phyloP scores from a whole-genome alignment of 176 grass and related monocot genomes.

The Ensete glaucum region DNA sequence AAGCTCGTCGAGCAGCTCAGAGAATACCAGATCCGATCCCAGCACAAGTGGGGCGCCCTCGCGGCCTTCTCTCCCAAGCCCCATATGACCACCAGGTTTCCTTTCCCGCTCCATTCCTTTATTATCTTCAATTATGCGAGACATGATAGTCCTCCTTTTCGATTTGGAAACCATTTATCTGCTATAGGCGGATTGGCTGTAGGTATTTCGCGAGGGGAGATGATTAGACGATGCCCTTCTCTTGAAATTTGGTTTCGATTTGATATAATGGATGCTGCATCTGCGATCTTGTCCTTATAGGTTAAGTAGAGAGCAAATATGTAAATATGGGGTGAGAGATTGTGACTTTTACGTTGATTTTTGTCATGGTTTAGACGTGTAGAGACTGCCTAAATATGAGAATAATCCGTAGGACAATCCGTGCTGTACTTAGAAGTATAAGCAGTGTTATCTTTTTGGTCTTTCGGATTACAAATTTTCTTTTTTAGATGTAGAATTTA shows the following conservation, averaged over 20 bases:
- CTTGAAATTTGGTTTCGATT: neutral
- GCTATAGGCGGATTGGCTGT: neutral
- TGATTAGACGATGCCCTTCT: neutral
- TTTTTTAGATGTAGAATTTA: too few relatives aligned
- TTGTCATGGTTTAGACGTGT: too few relatives aligned
- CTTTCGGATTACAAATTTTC: too few relatives aligned
- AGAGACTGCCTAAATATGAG: too few relatives aligned
- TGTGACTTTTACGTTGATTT: too few relatives aligned
- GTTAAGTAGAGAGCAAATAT: too few relatives aligned
- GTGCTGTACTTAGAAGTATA: too few relatives aligned
- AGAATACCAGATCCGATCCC: slow-evolving; percentile 93
- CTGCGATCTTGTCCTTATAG: neutral
- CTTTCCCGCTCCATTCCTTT: neutral
- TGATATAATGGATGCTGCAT: neutral
- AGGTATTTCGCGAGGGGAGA: neutral
- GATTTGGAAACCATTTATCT: neutral
- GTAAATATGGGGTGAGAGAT: too few relatives aligned
- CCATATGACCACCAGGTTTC: slow-evolving; percentile 67
- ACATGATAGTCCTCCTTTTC: neutral
- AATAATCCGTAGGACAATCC: too few relatives aligned
- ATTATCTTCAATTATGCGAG: neutral
- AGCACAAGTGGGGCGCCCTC: slow-evolving; percentile 48
- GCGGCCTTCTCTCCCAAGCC: slow-evolving; percentile 64
- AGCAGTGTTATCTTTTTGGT: too few relatives aligned
- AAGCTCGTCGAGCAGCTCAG: slow-evolving; percentile 86